Conservation (phyloP, 2,329 filamentous ascomycete species). For the Sporothrix globosa region DNA sequence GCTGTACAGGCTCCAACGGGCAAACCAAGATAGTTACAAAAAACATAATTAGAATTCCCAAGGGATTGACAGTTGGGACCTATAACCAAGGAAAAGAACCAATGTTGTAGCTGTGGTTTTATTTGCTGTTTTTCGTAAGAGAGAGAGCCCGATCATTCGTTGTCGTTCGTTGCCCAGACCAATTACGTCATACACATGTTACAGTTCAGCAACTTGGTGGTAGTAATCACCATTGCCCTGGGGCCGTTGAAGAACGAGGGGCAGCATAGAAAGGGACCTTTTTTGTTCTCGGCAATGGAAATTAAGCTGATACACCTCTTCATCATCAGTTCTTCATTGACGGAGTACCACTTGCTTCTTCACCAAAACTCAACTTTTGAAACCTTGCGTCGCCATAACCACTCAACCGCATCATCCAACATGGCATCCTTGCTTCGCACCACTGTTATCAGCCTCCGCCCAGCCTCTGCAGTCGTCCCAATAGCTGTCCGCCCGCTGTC, state of each 20-base stretch:
- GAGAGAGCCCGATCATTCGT: neutral
- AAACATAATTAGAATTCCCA: neutral
- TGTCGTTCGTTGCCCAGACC: neutral
- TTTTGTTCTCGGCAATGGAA: neutral
- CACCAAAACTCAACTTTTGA: neutral
- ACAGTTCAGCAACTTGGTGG: neutral
- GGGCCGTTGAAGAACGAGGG: neutral
- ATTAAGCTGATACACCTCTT: no score
- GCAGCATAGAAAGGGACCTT: neutral
- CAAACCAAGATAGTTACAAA: neutral
- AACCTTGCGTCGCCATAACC: neutral
- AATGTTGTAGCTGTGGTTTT: neutral
- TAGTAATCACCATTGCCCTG: neutral
- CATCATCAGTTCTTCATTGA: neutral
- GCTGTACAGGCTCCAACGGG: neutral
- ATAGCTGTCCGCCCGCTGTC: conserved; percentile 26
- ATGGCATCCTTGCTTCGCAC: conserved; percentile 5
- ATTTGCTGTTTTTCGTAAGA: neutral
- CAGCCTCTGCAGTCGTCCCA: neutral
- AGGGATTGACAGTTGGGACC: no score
- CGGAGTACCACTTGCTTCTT: no score
- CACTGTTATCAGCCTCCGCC: neutral
- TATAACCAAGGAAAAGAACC: neutral
- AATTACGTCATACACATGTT: conserved; percentile 19
- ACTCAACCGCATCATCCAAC: neutral